phyloP scores from a whole-genome alignment of 2,329 filamentous ascomycete genomes.

The Arthroderma sp. region DNA sequence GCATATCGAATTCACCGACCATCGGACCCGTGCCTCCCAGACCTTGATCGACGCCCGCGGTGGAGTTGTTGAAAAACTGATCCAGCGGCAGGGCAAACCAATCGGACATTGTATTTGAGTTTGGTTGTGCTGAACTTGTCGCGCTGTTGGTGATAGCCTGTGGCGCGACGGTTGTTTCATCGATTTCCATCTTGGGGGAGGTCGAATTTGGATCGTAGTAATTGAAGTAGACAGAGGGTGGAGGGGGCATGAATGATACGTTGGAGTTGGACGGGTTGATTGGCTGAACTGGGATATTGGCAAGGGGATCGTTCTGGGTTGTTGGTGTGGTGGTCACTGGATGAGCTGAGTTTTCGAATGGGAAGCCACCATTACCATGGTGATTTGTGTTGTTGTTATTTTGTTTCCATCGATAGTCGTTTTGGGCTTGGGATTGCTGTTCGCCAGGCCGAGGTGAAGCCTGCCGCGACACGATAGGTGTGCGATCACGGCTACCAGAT shows the following conservation, averaged over 20 bases:
- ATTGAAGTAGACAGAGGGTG: slow-evolving; percentile 33
- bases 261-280: slow-evolving; percentile 33
- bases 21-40: slow-evolving; percentile 50
- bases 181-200: slow-evolving; percentile 18
- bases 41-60: slow-evolving; percentile 36
- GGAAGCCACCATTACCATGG: slow-evolving; percentile 5
- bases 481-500: slow-evolving; percentile 24
- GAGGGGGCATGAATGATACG: slow-evolving; percentile 35
- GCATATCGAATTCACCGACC: slow-evolving; percentile 40
- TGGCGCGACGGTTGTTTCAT: slow-evolving; percentile 17
- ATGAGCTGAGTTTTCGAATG: slow-evolving; percentile 9
- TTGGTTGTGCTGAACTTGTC: slow-evolving; percentile 8
- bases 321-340: slow-evolving; percentile 17
- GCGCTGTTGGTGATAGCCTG: slow-evolving; percentile 16
- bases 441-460: slow-evolving; percentile 1
- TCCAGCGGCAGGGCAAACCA: slow-evolving; percentile 51
- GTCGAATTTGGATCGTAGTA: slow-evolving; percentile 28
- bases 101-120: slow-evolving; percentile 30
- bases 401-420: slow-evolving; percentile 8
- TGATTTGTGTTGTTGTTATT: neutral
- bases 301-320: slow-evolving; percentile 28
- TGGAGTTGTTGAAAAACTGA: slow-evolving; percentile 40
- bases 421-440: slow-evolving; percentile 8
- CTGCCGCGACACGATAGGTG: slow-evolving; percentile 17
- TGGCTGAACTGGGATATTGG: slow-evolving; percentile 30